Percentiles rank a stretch among this genome's conserved stretches.
Conservation (phyloP, 371 early-diverging fungal species). For the Mucor indicus region DNA sequence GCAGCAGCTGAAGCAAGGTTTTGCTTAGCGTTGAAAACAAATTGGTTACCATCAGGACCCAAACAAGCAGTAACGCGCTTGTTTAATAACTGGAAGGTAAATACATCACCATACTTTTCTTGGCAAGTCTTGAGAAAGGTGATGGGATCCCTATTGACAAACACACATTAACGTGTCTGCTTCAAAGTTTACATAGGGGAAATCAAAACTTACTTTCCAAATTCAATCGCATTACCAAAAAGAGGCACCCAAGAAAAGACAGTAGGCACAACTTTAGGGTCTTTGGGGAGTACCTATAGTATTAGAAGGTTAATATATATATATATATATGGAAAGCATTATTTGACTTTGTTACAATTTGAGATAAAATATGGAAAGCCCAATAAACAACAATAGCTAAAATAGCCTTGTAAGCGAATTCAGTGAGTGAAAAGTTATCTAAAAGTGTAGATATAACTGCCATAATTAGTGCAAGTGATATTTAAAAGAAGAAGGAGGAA, state of each 20-base stretch:
- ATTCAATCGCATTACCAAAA: constrained; percentile 83
- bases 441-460: constrained; percentile 22
- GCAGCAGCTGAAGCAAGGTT: constrained; percentile 90
- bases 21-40: constrained; percentile 90
- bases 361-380: constrained; percentile 40
- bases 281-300: constrained; percentile 39
- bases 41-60: constrained; percentile 94
- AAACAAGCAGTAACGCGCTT: constrained; percentile 87
- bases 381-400: constrained; percentile 26
- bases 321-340: neutral
- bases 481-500: constrained; percentile 3
- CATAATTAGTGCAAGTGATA: constrained; percentile 2
- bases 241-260: constrained; percentile 88
- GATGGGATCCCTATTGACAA: constrained; percentile 68
- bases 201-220: constrained; percentile 77
- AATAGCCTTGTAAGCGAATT: constrained; percentile 28
- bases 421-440: constrained; percentile 3
- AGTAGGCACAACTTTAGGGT: constrained; percentile 75
- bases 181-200: no score
- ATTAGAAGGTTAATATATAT: neutral
- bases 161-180: neutral
- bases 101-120: constrained; percentile 83
- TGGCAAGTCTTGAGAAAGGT: constrained; percentile 71
- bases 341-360: constrained; percentile 36
- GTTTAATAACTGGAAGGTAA: constrained; percentile 91